Base-by-base conservation (phyloP, 495 filamentous ascomycete genomes). In the Chaetomium tenue region DNA sequence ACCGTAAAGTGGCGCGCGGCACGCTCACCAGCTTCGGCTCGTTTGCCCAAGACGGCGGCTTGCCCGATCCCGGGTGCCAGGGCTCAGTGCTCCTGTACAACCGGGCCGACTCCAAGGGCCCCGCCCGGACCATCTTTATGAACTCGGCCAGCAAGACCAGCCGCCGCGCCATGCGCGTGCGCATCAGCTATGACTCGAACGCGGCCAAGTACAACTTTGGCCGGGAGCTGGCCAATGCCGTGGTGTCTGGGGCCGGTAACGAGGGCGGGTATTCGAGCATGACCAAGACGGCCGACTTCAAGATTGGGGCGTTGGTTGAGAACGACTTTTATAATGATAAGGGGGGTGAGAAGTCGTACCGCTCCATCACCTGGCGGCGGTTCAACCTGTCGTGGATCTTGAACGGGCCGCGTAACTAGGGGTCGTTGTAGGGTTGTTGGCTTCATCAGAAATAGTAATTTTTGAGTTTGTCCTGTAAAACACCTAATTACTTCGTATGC, bases 241-340 rank as follows among this genome's bases (percentile, higher is more conserved):
- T 3, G 3, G 28, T 54, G 51, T 54, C 51, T 8, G 51, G 28
- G 12, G 51, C 28, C 2, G 51, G 51, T 7, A 30, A 54, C 51
- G 51, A 54, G 51, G 51, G 51, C 51, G 51, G 51, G 2, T 54
- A 54, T 11, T 54, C 51, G 26, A 54, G 51, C 51, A 54, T 54
- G 51, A 18, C 4, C 51, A 54, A 54, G 28, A 54, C 51, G 51
- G 51, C 51, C 2, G 51, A 54, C 26, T 54, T 33, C 28, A 54
- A 54, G 26, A 54, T 54, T 20, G 51, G 51, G 12, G 51, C 51
- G 15, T 9, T 54, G 26, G 51, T 54, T 1, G 51, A 54, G 51
- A 33, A 9, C 28, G 51, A 54, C 51, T 54, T 54, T 33, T 54
- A 54, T 33, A 54, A 54, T 20, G 51, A 54, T 13, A 33, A 33